Conservation (phyloP, 192 early-diverging fungal genomes). For the Coemansia sp. region DNA sequence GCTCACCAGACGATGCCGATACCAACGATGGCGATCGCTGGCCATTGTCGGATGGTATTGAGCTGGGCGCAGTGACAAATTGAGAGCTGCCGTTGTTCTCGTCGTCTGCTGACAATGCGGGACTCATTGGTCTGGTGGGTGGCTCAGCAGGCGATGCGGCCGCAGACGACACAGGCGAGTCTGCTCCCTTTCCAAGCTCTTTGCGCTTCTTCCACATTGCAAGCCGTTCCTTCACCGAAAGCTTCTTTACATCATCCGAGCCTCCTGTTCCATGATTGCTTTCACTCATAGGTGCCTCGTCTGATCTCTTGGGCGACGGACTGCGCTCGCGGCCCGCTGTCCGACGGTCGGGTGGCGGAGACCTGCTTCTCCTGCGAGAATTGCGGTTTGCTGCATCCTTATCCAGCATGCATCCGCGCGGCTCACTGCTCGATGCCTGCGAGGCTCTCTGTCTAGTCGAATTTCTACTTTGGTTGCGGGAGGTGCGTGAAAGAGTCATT, state of each 20-base stretch:
- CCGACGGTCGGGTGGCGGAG: constrained; percentile 9
- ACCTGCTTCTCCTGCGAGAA: constrained; percentile 16
- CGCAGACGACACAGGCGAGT: not conserved
- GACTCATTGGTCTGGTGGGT: constrained; percentile 12
- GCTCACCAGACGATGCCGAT: constrained; percentile 3
- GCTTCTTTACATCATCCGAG: constrained; percentile 64
- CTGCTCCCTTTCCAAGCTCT: constrained; percentile 33
- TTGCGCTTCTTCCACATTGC: constrained; percentile 80
- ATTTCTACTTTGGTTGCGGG: constrained; percentile 36
- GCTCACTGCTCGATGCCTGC: constrained; percentile 15
- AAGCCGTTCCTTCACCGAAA: constrained; percentile 76
- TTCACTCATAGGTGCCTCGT: not conserved
- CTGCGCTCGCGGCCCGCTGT: not conserved
- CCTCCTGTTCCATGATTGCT: not conserved
- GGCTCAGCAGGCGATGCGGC: constrained; percentile 10
- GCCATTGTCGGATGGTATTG: constrained; percentile 18
- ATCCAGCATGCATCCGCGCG: not conserved
- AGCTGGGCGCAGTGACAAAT: constrained; percentile 47
- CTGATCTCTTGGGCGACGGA: not conserved
- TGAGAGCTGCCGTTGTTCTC: constrained; percentile 21
- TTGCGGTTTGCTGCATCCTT: not conserved
- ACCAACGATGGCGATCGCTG: constrained; percentile 24
- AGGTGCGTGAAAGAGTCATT: constrained; percentile 43
- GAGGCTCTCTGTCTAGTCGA: constrained; percentile 21
- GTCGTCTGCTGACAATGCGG: constrained; percentile 20